These are phyloP conservation scores for Filosporella fistucella DNA, from an alignment of 495 filamentous ascomycete genomes.

Conservation along the genomic window DNA sequence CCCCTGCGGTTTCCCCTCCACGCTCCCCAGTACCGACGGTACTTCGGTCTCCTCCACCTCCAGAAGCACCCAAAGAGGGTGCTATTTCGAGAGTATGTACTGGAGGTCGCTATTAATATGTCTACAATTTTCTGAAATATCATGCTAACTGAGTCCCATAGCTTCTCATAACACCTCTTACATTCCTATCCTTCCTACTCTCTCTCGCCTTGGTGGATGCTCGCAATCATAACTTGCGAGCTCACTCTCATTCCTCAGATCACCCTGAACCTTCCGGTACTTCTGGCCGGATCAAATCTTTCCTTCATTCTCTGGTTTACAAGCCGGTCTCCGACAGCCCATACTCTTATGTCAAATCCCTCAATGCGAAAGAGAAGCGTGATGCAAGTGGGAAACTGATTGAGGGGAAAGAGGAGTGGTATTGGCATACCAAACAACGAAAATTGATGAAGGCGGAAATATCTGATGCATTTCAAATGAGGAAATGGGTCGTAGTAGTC, in stretches of 20 bases:
- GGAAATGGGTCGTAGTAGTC: constrained; percentile 32
- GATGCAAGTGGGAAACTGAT: background rate
- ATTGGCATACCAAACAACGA: constrained; percentile 46
- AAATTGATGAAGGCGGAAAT: constrained; percentile 46
- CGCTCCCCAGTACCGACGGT: background rate
- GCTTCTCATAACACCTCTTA: constrained; percentile 42
- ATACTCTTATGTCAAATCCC: constrained; percentile 17
- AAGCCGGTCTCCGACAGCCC: constrained; percentile 25
- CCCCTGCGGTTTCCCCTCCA: background rate
- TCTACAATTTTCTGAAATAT: background rate
- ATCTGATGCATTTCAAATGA: constrained; percentile 44
- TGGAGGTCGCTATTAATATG: background rate
- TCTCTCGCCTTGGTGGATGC: constrained; percentile 45
- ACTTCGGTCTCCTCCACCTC: background rate
- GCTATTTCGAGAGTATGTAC: constrained; percentile 15
- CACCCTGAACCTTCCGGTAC: background rate
- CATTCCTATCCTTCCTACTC: constrained; percentile 46
- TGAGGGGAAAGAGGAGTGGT: constrained; percentile 25
- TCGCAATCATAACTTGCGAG: constrained; percentile 23
- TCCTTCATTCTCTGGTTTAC: constrained; percentile 20
- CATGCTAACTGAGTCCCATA: constrained; percentile 12
- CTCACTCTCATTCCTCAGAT: background rate
- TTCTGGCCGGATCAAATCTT: constrained; percentile 3
- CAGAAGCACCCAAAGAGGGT: constrained; percentile 20
- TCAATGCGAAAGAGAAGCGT: background rate